Evolutionary conservation across 257 asterid genomes (phyloP).

Genomic region (Plantago major): DNA sequence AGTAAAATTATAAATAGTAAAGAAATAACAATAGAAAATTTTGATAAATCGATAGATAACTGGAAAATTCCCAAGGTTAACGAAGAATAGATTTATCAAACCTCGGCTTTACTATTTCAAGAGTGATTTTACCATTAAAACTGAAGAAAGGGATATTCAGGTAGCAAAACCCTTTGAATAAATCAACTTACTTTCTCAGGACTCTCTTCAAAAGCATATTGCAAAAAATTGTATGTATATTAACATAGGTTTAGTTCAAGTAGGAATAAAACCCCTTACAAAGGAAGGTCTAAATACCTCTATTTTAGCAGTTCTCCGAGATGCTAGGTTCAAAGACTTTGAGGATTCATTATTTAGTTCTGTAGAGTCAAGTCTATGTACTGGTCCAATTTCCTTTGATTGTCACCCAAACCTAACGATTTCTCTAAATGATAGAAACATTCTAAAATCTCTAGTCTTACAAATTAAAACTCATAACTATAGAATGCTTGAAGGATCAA

Average conservation of each 20-base stretch:
- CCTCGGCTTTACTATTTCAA: not conserved
- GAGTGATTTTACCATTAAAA: not conserved
- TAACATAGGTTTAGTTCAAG: not conserved
- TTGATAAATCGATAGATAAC: not conserved
- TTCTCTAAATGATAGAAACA: constrained; percentile 9
- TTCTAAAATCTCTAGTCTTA: constrained; percentile 1
- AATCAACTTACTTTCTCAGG: not conserved
- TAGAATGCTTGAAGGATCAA: constrained; percentile 1
- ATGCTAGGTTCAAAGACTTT: not conserved
- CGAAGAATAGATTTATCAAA: not conserved
- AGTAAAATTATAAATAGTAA: not conserved
- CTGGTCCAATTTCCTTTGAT: not conserved
- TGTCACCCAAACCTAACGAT: not conserved
- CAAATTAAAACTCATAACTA: constrained; percentile 14
- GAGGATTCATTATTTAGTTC: constrained; percentile 5
- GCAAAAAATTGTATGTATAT: constrained; percentile 1
- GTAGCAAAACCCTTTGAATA: not conserved
- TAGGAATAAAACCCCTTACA: constrained; percentile 2
- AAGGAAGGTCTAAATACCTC: constrained; percentile 10
- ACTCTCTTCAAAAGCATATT: not conserved
- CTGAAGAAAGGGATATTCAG: not conserved
- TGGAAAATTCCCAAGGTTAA: not conserved
- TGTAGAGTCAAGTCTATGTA: not conserved
- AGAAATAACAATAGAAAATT: not conserved
- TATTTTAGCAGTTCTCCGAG: not conserved